A percentile compares a stretch with the other conserved stretches of the same genome.
These are phyloP conservation scores for Tripidium arundinaceum DNA, from an alignment of 202 grass and related monocot species.

Conservation along the genomic window DNA sequence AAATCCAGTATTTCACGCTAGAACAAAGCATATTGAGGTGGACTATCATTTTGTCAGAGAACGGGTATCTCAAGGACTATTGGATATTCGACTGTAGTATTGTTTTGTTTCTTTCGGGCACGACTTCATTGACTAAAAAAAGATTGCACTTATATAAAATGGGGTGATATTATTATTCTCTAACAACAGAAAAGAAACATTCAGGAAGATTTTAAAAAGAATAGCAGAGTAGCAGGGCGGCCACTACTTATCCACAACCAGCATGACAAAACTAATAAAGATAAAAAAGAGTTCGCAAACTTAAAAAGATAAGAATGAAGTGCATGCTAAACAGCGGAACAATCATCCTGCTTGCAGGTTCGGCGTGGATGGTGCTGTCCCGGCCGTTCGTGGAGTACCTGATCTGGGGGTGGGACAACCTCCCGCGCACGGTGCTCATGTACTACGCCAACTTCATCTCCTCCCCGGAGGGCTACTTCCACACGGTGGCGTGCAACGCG, in stretches of 20 bases:
- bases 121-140: not conserved
- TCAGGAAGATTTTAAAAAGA: not conserved
- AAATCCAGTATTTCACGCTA: no score
- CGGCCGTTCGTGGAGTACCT: slow-evolving; percentile 70
- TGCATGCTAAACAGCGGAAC: not conserved
- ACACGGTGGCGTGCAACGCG: slow-evolving; percentile 82
- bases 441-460: slow-evolving; percentile 94
- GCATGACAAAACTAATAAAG: not conserved
- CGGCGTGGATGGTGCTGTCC: slow-evolving; percentile 85
- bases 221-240: not conserved
- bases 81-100: no score
- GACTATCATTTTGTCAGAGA: no score
- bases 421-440: slow-evolving; percentile 77
- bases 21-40: no score
- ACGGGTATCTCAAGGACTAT: no score
- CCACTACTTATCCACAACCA: not conserved
- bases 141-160: no score
- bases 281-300: not conserved
- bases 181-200: not conserved
- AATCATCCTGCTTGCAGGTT: slow-evolving; percentile 34
- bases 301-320: not conserved
- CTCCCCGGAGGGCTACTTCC: slow-evolving; percentile 86
- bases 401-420: slow-evolving; percentile 94
- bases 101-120: no score
- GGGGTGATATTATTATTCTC: no score